Evolutionary conservation across 1,284 basidiomycete genomes (phyloP).

Genomic region (Earliella scabrosa): DNA sequence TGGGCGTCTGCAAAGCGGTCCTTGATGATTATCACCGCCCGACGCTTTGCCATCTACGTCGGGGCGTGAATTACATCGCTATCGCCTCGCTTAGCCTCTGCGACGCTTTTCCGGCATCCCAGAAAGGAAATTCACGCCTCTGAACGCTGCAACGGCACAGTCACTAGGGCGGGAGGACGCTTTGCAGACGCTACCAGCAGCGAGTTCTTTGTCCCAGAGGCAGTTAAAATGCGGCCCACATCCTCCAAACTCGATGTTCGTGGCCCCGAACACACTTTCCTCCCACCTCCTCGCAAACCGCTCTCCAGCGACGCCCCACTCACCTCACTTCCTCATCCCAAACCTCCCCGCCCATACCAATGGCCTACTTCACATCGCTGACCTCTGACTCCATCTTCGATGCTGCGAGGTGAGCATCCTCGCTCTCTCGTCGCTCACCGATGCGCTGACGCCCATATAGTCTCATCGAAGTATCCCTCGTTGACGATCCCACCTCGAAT

Average conservation of each 20-base stretch:
- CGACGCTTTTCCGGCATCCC: background rate
- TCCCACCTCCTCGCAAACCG: background rate
- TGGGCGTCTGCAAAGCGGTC: slow-evolving; percentile 2
- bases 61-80: background rate
- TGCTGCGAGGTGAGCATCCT: background rate
- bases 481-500: background rate
- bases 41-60: background rate
- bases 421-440: background rate
- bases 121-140: background rate
- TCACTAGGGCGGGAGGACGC: background rate
- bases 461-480: background rate
- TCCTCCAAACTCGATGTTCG: background rate
- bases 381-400: background rate
- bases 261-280: background rate
- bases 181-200: background rate
- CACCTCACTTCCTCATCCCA: background rate
- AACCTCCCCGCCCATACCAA: background rate
- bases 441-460: background rate
- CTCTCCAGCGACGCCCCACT: slow-evolving; percentile 1
- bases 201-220: background rate
- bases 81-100: background rate
- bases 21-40: background rate
- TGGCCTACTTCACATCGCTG: background rate
- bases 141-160: background rate
- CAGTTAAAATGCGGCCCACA: background rate